Base-by-base conservation (phyloP, 1,284 basidiomycete species). In the Leccinum ponderosum region DNA sequence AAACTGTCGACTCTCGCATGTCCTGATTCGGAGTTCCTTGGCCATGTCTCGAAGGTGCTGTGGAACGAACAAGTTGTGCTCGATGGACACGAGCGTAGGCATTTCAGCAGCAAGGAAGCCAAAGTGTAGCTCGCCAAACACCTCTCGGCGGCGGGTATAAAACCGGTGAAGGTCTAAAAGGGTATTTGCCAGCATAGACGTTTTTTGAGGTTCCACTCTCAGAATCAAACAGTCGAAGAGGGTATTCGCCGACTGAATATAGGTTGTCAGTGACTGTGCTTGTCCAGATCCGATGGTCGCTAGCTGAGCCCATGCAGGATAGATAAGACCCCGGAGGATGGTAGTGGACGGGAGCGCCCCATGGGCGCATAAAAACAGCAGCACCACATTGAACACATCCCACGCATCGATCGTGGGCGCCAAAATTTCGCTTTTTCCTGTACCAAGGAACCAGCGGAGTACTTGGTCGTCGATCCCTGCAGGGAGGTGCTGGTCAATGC, bases 401-500 rank as follows among this genome's bases (percentile, higher is more conserved):
- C 91, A 93, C 1, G 81, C 79, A 35, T 87, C 87, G 17, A 77
- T 68, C 44, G 73, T 81, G 35, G 90, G 79, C 1, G 81, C 82
- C 17, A 80, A 75, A 53, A 91, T 76, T 69, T 89, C 86, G 51
- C 79, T 79, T 66, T 81, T 82, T 4, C 90, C 90, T 1, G 82
- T 79, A 8, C 87, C 87, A 1, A 80, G 69, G 58, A 91, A 85
- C 91, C 91, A 93, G 58, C 78, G 77, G 17, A 87, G 76, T 8
- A 91, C 83, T 61, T 88, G 83, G 17, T 79, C 77, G 66, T 93
- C 87, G 42, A 93, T 80, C 3, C 89, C 89, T 20, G 80, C 74
- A 0, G 90, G 85, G 14, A 91, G 80, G 68, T 91, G 89, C 62
- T 89, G 84, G 65, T 93, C 87, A 55, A 93, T 80, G 61, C 89